These are phyloP conservation scores for Camelina laxa DNA, from an alignment of 345 rosid species.

Conservation along the genomic window DNA sequence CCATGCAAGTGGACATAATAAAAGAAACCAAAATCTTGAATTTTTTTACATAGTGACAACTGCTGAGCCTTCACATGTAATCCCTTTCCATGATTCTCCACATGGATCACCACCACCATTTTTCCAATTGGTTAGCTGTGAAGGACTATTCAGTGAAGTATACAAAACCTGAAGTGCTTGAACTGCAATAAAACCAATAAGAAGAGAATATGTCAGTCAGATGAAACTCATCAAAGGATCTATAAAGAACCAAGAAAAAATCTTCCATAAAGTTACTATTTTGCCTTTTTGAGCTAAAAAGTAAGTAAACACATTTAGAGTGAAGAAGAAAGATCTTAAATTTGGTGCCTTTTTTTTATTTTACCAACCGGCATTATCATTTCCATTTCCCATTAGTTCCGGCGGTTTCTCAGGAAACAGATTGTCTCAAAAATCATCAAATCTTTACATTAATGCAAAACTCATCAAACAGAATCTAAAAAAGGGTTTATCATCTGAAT, in stretches of 20 bases:
- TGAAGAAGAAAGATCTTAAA: background rate
- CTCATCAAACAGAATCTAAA: background rate
- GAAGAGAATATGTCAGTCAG: background rate
- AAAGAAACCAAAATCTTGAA: background rate
- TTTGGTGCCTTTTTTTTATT: background rate
- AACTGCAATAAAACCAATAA: slow-evolving; percentile 54
- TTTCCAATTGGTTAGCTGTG: slow-evolving; percentile 92
- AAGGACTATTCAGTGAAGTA: slow-evolving; percentile 77
- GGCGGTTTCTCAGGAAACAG: slow-evolving; percentile 45
- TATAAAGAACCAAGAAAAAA: slow-evolving; percentile 27
- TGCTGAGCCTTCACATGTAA: slow-evolving; percentile 83
- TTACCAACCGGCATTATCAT: background rate
- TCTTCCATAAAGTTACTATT: slow-evolving; percentile 23
- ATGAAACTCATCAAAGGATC: slow-evolving; percentile 29
- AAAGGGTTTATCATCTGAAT: slow-evolving; percentile 37
- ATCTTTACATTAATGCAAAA: slow-evolving; percentile 23
- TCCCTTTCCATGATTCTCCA: slow-evolving; percentile 92
- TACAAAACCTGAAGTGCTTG: slow-evolving; percentile 87
- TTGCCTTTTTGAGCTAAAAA: slow-evolving; percentile 24
- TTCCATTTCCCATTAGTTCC: slow-evolving; percentile 22
- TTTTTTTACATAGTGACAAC: slow-evolving; percentile 77
- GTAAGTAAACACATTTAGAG: background rate
- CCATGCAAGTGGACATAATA: slow-evolving; percentile 20
- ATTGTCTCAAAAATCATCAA: slow-evolving; percentile 37
- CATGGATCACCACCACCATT: slow-evolving; percentile 90